These are phyloP conservation scores for Suillus luteus DNA, from an alignment of 768 basidiomycete genomes.

Conservation along the genomic window DNA sequence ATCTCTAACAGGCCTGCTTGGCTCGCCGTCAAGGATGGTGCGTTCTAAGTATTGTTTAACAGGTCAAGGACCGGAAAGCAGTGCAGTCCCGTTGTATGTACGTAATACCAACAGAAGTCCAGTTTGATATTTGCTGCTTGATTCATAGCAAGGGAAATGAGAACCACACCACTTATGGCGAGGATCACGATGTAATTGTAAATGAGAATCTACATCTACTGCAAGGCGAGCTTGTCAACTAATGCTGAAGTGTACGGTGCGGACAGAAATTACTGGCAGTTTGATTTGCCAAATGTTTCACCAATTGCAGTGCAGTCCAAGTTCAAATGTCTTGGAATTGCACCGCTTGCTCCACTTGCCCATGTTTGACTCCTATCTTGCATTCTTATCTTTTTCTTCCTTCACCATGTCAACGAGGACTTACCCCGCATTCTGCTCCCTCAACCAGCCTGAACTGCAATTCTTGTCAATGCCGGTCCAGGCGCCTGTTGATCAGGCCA, in stretches of 20 bases:
- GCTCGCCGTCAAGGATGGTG: slow-evolving; percentile 34
- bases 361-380: not conserved
- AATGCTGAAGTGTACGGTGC: not conserved
- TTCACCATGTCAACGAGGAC: not conserved
- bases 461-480: not conserved
- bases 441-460: slow-evolving; percentile 4
- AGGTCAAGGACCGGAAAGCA: not conserved
- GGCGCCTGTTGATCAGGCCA: not conserved
- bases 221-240: too few relatives aligned
- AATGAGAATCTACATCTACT: too few relatives aligned
- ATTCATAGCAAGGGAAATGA: too few relatives aligned
- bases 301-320: not conserved
- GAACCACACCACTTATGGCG: too few relatives aligned
- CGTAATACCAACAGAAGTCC: too few relatives aligned
- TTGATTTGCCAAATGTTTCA: not conserved
- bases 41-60: slow-evolving; percentile 3
- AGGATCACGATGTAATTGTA: too few relatives aligned
- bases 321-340: not conserved
- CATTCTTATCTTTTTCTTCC: too few relatives aligned
- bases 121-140: too few relatives aligned
- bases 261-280: not conserved
- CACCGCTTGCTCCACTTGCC: not conserved
- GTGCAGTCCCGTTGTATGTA: not conserved
- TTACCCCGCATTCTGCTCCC: slow-evolving; percentile 1
- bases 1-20: slow-evolving; percentile 47